These are phyloP conservation scores for Cryphonectria parasitica DNA, from an alignment of 2,329 filamentous ascomycete species.

Conservation along the genomic window DNA sequence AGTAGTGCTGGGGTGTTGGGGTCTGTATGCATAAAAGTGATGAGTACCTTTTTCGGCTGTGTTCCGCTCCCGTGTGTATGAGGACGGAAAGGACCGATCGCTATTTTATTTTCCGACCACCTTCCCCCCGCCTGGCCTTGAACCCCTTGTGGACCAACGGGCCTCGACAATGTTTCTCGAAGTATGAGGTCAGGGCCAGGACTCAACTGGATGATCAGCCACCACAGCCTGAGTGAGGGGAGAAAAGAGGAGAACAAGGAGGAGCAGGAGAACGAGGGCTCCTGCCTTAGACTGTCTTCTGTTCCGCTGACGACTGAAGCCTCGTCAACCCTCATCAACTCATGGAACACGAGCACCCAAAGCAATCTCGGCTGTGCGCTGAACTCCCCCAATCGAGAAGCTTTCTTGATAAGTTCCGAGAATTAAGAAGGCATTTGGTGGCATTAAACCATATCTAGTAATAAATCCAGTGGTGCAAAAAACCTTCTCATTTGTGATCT, in stretches of 20 bases:
- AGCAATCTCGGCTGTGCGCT: not conserved
- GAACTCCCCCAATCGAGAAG: not conserved
- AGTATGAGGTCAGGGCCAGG: not conserved
- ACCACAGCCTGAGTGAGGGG: not conserved
- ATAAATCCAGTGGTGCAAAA: not conserved
- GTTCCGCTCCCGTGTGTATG: not conserved
- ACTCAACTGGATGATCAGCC: not conserved
- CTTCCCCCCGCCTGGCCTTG: not conserved
- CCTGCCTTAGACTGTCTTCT: not conserved
- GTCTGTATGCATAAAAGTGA: not conserved
- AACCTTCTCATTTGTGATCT: not conserved
- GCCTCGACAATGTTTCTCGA: not conserved
- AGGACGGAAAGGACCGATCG: slow-evolving; percentile 20
- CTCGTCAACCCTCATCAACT: not conserved
- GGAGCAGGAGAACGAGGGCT: not conserved
- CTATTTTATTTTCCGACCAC: slow-evolving; percentile 18
- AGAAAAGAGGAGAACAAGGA: not conserved
- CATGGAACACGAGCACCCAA: not conserved
- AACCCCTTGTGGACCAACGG: not conserved
- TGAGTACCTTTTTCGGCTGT: slow-evolving; percentile 4
- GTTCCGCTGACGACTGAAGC: not conserved
- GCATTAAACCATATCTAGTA: slow-evolving; percentile 1
- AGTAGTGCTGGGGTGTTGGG: not conserved
- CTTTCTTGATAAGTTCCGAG: not conserved
- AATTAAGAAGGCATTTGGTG: not conserved